Conservation (phyloP, 2,329 filamentous ascomycete genomes). For the Davidsoniella neocaledoniae region DNA sequence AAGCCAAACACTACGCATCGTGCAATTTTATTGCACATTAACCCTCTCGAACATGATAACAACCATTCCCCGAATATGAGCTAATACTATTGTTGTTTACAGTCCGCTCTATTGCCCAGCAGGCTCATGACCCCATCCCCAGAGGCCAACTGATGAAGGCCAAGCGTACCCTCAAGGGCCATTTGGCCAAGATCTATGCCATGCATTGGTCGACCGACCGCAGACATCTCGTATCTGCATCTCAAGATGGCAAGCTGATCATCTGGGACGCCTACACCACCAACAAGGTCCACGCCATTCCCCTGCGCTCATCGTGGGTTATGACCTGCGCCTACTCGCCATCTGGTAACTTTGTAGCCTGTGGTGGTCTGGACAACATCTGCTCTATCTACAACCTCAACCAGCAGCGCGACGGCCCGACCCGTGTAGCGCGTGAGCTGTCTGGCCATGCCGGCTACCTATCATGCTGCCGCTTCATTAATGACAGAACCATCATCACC, state of each 20-base stretch:
- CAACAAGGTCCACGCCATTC: constrained; percentile 98
- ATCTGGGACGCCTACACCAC: constrained; percentile 99
- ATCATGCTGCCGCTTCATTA: constrained; percentile 97
- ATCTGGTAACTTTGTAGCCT: constrained; percentile 95
- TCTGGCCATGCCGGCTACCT: constrained; percentile 95
- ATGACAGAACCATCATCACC: constrained; percentile 91
- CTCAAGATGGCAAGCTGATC: constrained; percentile 97
- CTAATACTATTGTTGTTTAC: constrained; percentile 13
- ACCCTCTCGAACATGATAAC: too few species aligned
- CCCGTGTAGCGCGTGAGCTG: constrained; percentile 83
- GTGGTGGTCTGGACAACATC: constrained; percentile 97
- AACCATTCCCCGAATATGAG: neutral
- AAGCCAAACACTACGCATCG: neutral
- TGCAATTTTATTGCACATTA: neutral
- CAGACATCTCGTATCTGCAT: constrained; percentile 90
- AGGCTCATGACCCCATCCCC: constrained; percentile 81
- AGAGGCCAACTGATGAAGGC: constrained; percentile 91
- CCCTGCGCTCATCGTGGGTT: constrained; percentile 93
- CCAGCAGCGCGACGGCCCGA: constrained; percentile 84
- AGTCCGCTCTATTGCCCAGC: constrained; percentile 87
- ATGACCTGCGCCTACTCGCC: constrained; percentile 99
- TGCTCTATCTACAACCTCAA: constrained; percentile 99
- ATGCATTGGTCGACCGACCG: constrained; percentile 99
- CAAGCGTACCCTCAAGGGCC: constrained; percentile 89
- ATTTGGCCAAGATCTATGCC: constrained; percentile 97